Base-by-base conservation (phyloP, 495 filamentous ascomycete genomes). In the Aspergillus incahuasiensis region DNA sequence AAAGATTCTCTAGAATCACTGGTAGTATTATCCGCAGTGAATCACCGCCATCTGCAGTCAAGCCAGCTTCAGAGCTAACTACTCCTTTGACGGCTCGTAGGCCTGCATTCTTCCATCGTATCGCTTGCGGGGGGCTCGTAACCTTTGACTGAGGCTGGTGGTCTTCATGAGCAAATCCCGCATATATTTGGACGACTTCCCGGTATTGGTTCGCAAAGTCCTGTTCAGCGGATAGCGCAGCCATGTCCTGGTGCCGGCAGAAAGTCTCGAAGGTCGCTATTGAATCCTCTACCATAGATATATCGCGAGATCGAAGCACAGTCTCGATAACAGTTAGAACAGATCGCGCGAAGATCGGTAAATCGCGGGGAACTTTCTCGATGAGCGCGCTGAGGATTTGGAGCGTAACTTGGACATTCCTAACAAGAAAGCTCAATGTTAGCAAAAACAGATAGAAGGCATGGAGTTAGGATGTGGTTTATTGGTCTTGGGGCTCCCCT, bases 391-490 rank as follows among this genome's bases (percentile, higher is more conserved):
- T 85, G 52, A 95, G 72, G 52, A 97, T 95, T 63, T 92, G 85
- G 34, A 97, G 84, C 18, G 90, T 95, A 53, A 97, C 90, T 70
- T 95, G 90, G 35, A 96, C 89, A 74, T 95, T 94, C 54, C 90
- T 95, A 59, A 9, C 22, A 52, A 12, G 52, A 35, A 32, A 7
- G 34, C 18, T 39, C 11, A 19, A 8, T 28, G 53, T 62, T 39
- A 54, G 59, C 53, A 5, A 35, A 24, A 16, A 16, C n/a, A 50
- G 38, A 16, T 21, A n/a, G n/a, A 3, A 40, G 20, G 13, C 1
- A 3, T 6, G 39, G 24, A 18, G 16, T 24, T 25, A 43, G 51
- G 15, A 40, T 41, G 8, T 7, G 12, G 32, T 56, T 20, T 39
- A 15, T 24, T 19, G 11, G 35, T 43, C 16, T 22, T 16, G 38